Conservation (phyloP, 352 stramenopile genomes). For the Globisporangium middletonii region DNA sequence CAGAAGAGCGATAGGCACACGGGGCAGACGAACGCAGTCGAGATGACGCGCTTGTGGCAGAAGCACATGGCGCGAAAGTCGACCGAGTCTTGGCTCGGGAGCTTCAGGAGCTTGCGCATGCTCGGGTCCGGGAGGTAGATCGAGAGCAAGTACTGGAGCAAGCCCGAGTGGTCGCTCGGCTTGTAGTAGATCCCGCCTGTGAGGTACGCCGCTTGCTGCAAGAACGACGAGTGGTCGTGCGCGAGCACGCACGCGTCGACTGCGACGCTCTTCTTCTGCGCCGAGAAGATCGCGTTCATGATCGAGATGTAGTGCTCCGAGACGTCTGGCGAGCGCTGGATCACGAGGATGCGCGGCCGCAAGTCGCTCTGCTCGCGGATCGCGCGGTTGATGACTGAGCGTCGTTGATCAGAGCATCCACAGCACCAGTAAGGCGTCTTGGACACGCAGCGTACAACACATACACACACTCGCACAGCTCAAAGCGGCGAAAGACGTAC, state of each 20-base stretch:
- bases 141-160: constrained; percentile 83
- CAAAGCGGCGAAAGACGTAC: constrained; percentile 25
- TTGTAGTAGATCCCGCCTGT: constrained; percentile 87
- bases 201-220: constrained; percentile 85
- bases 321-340: constrained; percentile 81
- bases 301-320: constrained; percentile 87
- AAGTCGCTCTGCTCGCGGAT: constrained; percentile 75
- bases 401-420: background rate
- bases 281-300: constrained; percentile 89
- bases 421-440: background rate
- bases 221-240: constrained; percentile 75
- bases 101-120: constrained; percentile 76
- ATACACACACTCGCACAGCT: too few relatives aligned
- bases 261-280: constrained; percentile 80
- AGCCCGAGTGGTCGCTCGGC: constrained; percentile 48
- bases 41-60: constrained; percentile 81
- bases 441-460: background rate
- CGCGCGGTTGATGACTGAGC: constrained; percentile 80
- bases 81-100: constrained; percentile 82
- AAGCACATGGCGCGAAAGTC: constrained; percentile 88
- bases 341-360: constrained; percentile 72
- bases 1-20: constrained; percentile 88
- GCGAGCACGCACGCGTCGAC: constrained; percentile 79
- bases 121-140: constrained; percentile 81
- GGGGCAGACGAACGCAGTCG: constrained; percentile 78